Base-by-base conservation (phyloP, 73 alveolate genomes). In the Paramecium tetraurelia region DNA sequence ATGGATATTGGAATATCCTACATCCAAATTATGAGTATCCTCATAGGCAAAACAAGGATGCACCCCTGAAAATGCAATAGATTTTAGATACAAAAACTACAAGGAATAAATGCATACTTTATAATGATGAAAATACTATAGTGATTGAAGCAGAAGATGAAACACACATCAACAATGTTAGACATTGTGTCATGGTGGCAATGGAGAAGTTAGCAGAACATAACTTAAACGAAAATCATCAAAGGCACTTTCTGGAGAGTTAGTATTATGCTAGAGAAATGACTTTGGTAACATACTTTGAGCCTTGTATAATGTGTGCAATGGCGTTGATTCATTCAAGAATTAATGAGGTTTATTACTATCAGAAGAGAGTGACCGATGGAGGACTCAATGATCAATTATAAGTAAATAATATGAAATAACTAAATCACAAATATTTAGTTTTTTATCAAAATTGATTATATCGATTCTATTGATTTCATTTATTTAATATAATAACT, bases 251-350 rank as follows among this genome's bases (percentile, higher is more conserved):
- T 22, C 14, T 6, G 11, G 57, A 80, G 10, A 44, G 3, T 22
- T 63, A 80, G 2, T 80, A 80, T n/a, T 44, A 44, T 48, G 90
- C 90, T 5, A 80, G 21, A 18, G 72, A 80, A 43, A 10, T 80
- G 75, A 80, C 48, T 43, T 46, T 80, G 8, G 53, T 46, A 29
- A 46, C 24, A 5, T 48, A 41, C 2, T 44, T 11, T 31, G 90
- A 80, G 24, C 90, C 90, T 43, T 80, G 90, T 46, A 80, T 80
- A 22, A 80, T 80, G 90, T 80, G 90, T 80, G 22, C 90, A n/a
- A 80, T 80, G 90, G 90, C 90, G 2, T 46, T 80, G 20, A 48
- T 80, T 24, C 90, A 80, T 80, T 80, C 90, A 22, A 80, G 90
- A 46, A 80, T 80, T 1, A 48, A 48, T 3, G 59, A 80, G 22